These are phyloP conservation scores for Pseudogymnoascus sp. DNA, from an alignment of 2,329 filamentous ascomycete species.

Conservation along the genomic window DNA sequence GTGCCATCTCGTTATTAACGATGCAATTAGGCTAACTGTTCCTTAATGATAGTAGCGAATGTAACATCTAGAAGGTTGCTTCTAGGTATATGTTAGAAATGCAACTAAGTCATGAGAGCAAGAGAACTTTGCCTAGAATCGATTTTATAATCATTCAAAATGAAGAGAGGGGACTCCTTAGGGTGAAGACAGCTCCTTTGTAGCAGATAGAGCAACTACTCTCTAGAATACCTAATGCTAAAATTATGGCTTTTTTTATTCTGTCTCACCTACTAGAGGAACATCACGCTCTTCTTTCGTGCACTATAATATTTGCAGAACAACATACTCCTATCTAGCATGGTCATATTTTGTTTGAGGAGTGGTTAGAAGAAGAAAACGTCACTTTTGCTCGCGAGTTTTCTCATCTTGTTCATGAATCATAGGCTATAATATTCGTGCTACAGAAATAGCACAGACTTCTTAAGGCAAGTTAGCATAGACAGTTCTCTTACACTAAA, in stretches of 20 bases:
- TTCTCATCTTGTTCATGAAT: not conserved
- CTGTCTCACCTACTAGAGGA: not conserved
- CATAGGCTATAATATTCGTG: not conserved
- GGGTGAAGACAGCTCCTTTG: no score
- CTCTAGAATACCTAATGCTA: not conserved
- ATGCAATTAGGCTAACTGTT: no score
- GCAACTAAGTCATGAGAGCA: not conserved
- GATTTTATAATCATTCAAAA: no score
- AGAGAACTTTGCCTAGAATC: no score
- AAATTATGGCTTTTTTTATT: not conserved
- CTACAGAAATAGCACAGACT: not conserved
- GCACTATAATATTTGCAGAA: not conserved
- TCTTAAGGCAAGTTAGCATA: not conserved
- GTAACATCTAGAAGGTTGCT: no score
- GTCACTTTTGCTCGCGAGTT: not conserved
- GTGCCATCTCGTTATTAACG: no score
- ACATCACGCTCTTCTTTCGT: not conserved
- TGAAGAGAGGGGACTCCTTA: no score
- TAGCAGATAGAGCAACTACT: not conserved
- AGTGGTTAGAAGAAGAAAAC: not conserved
- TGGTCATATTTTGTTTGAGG: not conserved
- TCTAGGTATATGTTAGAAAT: not conserved
- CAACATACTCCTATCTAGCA: not conserved
- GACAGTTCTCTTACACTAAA: not conserved
- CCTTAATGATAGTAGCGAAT: no score